These are phyloP conservation scores for Castanopsis chinensis DNA, from an alignment of 306 rosid genomes.

Conservation along the genomic window DNA sequence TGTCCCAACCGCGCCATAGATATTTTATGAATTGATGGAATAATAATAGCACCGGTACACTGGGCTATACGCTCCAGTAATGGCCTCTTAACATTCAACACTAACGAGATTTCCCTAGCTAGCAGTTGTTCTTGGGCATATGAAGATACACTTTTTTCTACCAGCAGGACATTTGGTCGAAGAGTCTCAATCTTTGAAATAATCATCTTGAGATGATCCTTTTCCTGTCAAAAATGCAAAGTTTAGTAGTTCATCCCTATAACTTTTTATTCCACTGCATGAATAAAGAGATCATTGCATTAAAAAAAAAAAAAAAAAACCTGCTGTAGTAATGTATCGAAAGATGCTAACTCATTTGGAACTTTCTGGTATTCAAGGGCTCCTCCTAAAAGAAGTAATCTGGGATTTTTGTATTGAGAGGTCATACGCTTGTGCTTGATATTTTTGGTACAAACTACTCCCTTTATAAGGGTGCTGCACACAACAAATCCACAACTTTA, in stretches of 20 bases:
- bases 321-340: slow-evolving; percentile 86
- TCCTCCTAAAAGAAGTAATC: slow-evolving; percentile 79
- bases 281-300: not conserved
- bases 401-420: slow-evolving; percentile 80
- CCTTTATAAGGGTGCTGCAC: slow-evolving; percentile 78
- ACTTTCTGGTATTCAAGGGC: slow-evolving; percentile 91
- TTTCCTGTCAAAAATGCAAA: slow-evolving; percentile 63
- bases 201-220: slow-evolving; percentile 75
- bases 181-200: slow-evolving; percentile 86
- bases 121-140: slow-evolving; percentile 76
- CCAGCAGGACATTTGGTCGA: slow-evolving; percentile 91
- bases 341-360: slow-evolving; percentile 85
- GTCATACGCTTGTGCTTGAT: slow-evolving; percentile 99
- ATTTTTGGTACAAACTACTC: slow-evolving; percentile 93
- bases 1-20: slow-evolving; percentile 71
- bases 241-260: slow-evolving; percentile 11
- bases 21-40: slow-evolving; percentile 74
- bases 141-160: slow-evolving; percentile 88
- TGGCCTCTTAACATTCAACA: slow-evolving; percentile 90
- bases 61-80: slow-evolving; percentile 88
- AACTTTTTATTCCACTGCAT: slow-evolving; percentile 1
- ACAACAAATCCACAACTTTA: slow-evolving; percentile 20
- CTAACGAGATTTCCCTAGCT: slow-evolving; percentile 90
- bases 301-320: slow-evolving; percentile 46
- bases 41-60: slow-evolving; percentile 78